Evolutionary conservation across 2,329 filamentous ascomycete genomes (phyloP).

Genomic region (Scytalidium sp.): DNA sequence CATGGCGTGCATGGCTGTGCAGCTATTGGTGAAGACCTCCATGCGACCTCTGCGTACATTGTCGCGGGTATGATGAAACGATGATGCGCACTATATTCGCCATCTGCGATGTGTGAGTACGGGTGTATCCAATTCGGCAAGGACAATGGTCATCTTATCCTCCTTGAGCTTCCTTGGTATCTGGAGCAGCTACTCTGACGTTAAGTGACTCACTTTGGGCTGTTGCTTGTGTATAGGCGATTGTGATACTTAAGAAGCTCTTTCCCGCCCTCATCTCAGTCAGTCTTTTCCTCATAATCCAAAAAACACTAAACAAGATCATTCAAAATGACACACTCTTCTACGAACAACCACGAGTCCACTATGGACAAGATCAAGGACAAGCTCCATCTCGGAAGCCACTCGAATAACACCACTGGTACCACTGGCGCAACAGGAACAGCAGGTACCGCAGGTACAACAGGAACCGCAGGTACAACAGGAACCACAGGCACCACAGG

Average conservation of each 20-base stretch:
- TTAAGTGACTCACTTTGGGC: neutral
- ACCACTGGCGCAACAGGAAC: constrained; percentile 19
- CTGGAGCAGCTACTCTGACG: neutral
- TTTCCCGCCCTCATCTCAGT: neutral
- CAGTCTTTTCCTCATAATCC: neutral
- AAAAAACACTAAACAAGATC: neutral
- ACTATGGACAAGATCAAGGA: constrained; percentile 11
- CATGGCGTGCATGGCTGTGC: no score
- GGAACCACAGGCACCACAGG: no score
- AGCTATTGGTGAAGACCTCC: neutral
- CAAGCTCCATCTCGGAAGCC: constrained; percentile 47
- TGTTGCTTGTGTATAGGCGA: neutral
- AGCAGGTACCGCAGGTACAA: no score
- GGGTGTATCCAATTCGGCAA: neutral
- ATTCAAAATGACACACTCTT: constrained; percentile 50
- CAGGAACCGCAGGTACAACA: no score
- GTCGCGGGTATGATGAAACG: neutral
- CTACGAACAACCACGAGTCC: constrained; percentile 22
- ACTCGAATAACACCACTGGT: constrained; percentile 31
- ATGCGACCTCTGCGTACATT: neutral
- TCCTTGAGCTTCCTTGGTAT: neutral
- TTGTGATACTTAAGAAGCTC: neutral
- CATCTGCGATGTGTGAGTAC: neutral
- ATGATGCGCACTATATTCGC: neutral
- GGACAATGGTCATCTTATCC: neutral